Base-by-base conservation (phyloP, 192 early-diverging fungal species). In the Coemansia sp. region DNA sequence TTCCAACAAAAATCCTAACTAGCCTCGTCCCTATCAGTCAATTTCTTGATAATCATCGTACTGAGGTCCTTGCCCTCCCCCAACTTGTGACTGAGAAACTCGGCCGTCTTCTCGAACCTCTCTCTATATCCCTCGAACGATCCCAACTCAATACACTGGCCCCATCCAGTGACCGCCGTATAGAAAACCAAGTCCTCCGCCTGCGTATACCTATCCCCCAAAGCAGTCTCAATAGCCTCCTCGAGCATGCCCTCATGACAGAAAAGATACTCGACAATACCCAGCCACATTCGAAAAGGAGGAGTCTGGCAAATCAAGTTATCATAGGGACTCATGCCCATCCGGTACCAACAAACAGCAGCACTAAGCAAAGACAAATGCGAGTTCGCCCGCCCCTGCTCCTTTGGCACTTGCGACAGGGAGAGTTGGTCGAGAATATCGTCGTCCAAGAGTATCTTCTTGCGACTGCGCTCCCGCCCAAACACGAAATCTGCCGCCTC, bases 281-380 rank as follows among this genome's bases (percentile, higher is more conserved):
- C 97, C 79, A 94, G 86, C 89, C 94, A 92, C 70, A 97, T 86
- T 14, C 94, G 84, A 75, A 98, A 98, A 14, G 94, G 85, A 11
- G 96, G 96, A 1, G 96, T 98, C 79, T 97, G 94, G 64, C 95
- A 97, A 8, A 98, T 92, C 69, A 98, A 85, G 67, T 94, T 93
- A 42, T 94, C 92, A 71, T 97, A 98, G 14, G 96, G 94, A 59
- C 93, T 92, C 73, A 94, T 88, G 18, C 76, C 67, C 68, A 95
- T 85, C 6, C 76, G 79, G 76, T 92, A 85, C 96, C 96, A 99
- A 67, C 94, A 96, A 64, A 97, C 96, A 1, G 87, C 96, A 71
- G 96, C 96, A 42, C 94, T 91, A 38, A 99, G 75, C 23, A 99
- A 72, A 4, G 95, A 97, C 34, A 99, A 75, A 64, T 99, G 96